These are phyloP conservation scores for Zoysia japonica DNA, from an alignment of 176 grass and related monocot species.

Conservation along the genomic window DNA sequence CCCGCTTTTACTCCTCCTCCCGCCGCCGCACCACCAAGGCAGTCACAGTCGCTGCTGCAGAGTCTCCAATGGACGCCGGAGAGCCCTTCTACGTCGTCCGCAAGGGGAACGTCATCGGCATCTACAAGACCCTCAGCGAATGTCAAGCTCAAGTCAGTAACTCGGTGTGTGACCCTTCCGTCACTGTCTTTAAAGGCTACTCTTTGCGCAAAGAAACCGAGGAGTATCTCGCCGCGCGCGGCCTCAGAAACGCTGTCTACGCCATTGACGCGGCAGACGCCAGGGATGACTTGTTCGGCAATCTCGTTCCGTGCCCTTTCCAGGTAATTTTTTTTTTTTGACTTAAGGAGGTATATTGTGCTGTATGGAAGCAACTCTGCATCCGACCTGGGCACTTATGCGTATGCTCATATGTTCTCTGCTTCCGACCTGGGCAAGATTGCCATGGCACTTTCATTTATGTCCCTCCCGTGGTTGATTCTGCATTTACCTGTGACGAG, in stretches of 20 bases:
- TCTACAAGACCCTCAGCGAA: constrained; percentile 70
- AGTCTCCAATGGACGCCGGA: constrained; percentile 39
- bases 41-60: constrained; percentile 19
- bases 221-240: constrained; percentile 53
- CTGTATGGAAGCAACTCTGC: not conserved
- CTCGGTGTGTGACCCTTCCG: constrained; percentile 62
- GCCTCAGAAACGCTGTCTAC: constrained; percentile 64
- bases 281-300: constrained; percentile 69
- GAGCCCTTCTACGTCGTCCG: constrained; percentile 74
- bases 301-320: constrained; percentile 71
- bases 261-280: constrained; percentile 59
- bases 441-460: not conserved
- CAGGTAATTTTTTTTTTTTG: constrained; percentile 36
- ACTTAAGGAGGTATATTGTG: not conserved
- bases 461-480: not conserved
- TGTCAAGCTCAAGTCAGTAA: constrained; percentile 86
- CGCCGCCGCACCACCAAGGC: constrained; percentile 32
- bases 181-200: constrained; percentile 75
- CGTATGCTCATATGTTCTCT: not conserved
- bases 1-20: constrained; percentile 41
- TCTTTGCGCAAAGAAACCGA: constrained; percentile 69
- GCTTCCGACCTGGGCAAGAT: not conserved
- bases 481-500: not conserved
- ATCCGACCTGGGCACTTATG: not conserved
- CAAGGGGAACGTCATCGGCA: constrained; percentile 66